Conservation (phyloP, 2,329 filamentous ascomycete genomes). For the Endocalyx cinctus region DNA sequence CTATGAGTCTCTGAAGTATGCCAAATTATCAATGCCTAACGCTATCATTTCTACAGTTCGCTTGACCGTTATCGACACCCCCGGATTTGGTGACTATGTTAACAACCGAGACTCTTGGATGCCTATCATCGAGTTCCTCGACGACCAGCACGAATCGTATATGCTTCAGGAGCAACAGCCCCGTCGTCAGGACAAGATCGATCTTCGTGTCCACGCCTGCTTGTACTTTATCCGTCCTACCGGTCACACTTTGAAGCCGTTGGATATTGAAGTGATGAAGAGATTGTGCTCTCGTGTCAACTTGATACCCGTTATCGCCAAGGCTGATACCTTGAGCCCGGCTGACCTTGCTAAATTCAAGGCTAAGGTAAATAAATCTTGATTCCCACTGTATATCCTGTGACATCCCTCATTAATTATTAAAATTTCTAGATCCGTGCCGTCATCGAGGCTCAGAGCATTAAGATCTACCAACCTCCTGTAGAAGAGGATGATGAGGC, state of each 20-base stretch:
- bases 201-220: constrained; percentile 96
- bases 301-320: constrained; percentile 95
- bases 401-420: constrained; percentile 4
- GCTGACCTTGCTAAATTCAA: constrained; percentile 91
- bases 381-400: neutral
- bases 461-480: constrained; percentile 98
- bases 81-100: constrained; percentile 98
- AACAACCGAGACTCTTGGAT: constrained; percentile 99
- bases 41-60: constrained; percentile 75
- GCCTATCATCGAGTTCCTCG: constrained; percentile 99
- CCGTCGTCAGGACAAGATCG: constrained; percentile 96
- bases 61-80: constrained; percentile 97
- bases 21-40: no score
- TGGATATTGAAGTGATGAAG: constrained; percentile 99
- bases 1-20: no score
- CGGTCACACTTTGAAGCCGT: constrained; percentile 94
- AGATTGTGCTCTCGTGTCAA: constrained; percentile 96
- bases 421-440: constrained; percentile 69
- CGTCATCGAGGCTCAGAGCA: constrained; percentile 96
- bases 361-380: constrained; percentile 64
- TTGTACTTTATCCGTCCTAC: constrained; percentile 99
- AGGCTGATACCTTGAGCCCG: constrained; percentile 96
- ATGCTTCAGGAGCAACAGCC: constrained; percentile 99
- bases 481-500: constrained; percentile 98
- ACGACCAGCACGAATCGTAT: constrained; percentile 99